Base-by-base conservation (phyloP, 768 basidiomycete genomes). In the Gelatoporia subvermispora region DNA sequence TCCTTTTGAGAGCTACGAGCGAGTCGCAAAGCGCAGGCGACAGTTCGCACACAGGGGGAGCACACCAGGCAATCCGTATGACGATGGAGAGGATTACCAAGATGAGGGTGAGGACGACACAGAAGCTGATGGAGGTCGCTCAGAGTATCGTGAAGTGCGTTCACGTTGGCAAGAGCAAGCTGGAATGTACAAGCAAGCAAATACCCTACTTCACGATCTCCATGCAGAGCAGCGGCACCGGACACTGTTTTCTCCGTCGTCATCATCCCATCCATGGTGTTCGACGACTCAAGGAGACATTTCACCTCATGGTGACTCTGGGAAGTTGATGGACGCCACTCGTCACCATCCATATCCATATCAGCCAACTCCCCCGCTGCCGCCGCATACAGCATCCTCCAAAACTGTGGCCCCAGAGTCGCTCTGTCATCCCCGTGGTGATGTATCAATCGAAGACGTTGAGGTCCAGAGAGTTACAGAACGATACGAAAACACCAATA, bases 181-280 rank as follows among this genome's bases (percentile, higher is more conserved):
- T 11, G 64, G 62, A 41, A 67, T 57, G 67, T 91, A 90, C 68
- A 75, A 76, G 60, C 67, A 71, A 25, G 70, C 77, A 48, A 91
- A 91, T 65, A 75, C 56, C 41, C 67, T 86, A 54, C 76, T 91
- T 34, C 80, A 84, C 48, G 81, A 88, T 57, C 62, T 89, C 44
- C 88, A 90, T 56, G 72, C 79, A 35, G 72, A 83, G 20, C 75
- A 85, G 54, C 79, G 84, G 46, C 83, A 86, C 58, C 74, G 85
- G 43, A 67, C 79, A 28, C 49, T 81, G 21, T 80, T 70, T 45
- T 50, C 57, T 5, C 52, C 54, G 13, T n/a, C 54, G 22, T 43
- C 47, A 28, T 17, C 28, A 23, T 31, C 13, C 28, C 28, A n/a
- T n/a, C n/a, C 13, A 13, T 8, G 24, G 11, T 20, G 34, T 15